Evolutionary conservation across 805 yeast species (phyloP).

Genomic region (Monosporozyma aerobia): DNA sequence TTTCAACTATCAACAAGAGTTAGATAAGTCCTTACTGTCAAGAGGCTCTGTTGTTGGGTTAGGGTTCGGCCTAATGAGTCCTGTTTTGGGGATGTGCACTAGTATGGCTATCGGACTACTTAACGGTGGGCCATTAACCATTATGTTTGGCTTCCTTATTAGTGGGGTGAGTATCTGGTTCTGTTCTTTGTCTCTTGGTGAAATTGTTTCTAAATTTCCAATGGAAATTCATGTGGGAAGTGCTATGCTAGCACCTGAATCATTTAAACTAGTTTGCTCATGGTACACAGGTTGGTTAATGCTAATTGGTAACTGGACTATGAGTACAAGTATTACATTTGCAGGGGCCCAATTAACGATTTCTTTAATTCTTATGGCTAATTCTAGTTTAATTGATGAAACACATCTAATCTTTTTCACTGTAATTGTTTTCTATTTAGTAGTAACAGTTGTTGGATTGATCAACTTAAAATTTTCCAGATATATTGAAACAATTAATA

Average conservation of each 20-base stretch:
- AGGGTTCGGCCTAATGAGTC: slow-evolving; percentile 76
- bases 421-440: slow-evolving; percentile 44
- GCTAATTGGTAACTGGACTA: slow-evolving; percentile 68
- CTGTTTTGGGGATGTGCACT: slow-evolving; percentile 68
- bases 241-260: slow-evolving; percentile 54
- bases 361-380: slow-evolving; percentile 54
- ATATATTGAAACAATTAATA: slow-evolving; percentile 54
- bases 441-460: slow-evolving; percentile 52
- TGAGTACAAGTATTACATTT: slow-evolving; percentile 62
- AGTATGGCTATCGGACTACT: slow-evolving; percentile 62
- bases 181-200: slow-evolving; percentile 66
- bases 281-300: slow-evolving; percentile 78
- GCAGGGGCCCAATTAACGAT: slow-evolving; percentile 69
- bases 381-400: slow-evolving; percentile 41
- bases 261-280: slow-evolving; percentile 47
- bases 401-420: slow-evolving; percentile 45
- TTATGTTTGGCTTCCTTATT: slow-evolving; percentile 63
- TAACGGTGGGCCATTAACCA: slow-evolving; percentile 72
- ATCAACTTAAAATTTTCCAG: slow-evolving; percentile 54
- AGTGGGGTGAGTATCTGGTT: slow-evolving; percentile 55
- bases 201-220: slow-evolving; percentile 68
- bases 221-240: slow-evolving; percentile 72
- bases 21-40: slow-evolving; percentile 53
- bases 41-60: slow-evolving; percentile 65
- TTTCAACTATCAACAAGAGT: slow-evolving; percentile 64